Percentiles rank a stretch among this genome's conserved stretches.
Conservation (phyloP, 2,329 filamentous ascomycete species). For the Fusarium stilboides region DNA sequence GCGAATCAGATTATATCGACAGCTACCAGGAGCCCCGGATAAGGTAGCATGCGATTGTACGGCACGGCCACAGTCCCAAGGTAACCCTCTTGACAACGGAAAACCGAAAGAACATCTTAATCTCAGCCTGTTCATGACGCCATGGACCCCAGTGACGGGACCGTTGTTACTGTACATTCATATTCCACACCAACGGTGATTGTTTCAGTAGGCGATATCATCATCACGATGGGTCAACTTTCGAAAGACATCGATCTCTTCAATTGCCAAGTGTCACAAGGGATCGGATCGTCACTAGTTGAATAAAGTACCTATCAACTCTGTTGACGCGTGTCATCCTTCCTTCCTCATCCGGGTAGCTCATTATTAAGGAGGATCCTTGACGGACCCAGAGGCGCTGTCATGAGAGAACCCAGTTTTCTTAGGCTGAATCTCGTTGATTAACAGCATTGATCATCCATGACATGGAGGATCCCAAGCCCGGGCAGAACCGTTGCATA, state of each 20-base stretch:
- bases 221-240: conserved; percentile 26
- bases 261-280: conserved; percentile 9
- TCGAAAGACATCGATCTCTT: background rate
- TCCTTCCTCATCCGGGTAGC: conserved; percentile 34
- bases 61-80: conserved; percentile 9
- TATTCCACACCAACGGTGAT: conserved; percentile 7
- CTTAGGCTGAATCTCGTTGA: conserved; percentile 28
- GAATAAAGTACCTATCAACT: background rate
- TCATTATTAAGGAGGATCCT: conserved; percentile 7
- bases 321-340: conserved; percentile 10
- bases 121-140: conserved; percentile 20
- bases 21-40: conserved; percentile 15
- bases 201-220: conserved; percentile 18
- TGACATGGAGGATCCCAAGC: conserved; percentile 23
- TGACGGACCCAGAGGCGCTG: conserved; percentile 12
- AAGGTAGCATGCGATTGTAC: conserved; percentile 18
- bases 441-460: conserved; percentile 11
- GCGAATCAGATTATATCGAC: conserved; percentile 32
- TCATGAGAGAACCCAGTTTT: conserved; percentile 30
- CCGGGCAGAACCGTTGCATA: conserved; percentile 32
- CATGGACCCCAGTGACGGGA: conserved; percentile 17
- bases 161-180: conserved; percentile 1
- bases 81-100: conserved; percentile 11
- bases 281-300: conserved; percentile 30
- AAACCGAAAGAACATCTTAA: conserved; percentile 22